These are phyloP conservation scores for Piromyces finnis DNA, from an alignment of 192 early-diverging fungal genomes.

Conservation along the genomic window DNA sequence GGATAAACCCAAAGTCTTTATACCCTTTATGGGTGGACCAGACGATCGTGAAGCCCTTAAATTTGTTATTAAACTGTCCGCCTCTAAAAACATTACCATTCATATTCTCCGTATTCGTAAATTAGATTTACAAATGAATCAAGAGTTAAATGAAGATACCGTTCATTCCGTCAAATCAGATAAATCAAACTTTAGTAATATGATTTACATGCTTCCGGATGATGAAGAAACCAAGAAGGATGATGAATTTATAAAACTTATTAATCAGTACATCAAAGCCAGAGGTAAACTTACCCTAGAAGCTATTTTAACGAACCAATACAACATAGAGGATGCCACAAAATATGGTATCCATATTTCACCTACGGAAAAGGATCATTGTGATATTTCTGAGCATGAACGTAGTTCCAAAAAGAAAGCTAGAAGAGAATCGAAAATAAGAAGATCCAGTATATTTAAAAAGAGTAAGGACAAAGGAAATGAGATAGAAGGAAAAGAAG, in stretches of 20 bases:
- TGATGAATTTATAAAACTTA: not conserved
- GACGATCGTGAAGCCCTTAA: not conserved
- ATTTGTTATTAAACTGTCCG: not conserved
- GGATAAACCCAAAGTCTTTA: not conserved
- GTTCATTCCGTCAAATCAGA: not conserved
- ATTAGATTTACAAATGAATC: not conserved
- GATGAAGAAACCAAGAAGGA: not conserved
- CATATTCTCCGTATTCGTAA: not conserved
- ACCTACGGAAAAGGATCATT: not conserved
- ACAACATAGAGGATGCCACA: not conserved
- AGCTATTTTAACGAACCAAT: not conserved
- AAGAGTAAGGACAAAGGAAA: not conserved
- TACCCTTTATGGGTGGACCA: not conserved
- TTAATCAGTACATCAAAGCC: not conserved
- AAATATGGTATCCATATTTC: not conserved
- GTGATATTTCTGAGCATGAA: not conserved
- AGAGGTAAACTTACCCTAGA: not conserved
- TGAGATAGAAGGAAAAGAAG: not conserved
- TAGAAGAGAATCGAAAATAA: not conserved
- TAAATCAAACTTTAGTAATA: not conserved
- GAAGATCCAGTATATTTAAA: not conserved
- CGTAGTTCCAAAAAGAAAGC: not conserved
- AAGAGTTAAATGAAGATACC: not conserved
- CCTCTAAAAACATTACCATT: not conserved
- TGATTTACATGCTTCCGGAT: not conserved